Base-by-base conservation (phyloP, 2,329 filamentous ascomycete species). In the Penicillium hordei region DNA sequence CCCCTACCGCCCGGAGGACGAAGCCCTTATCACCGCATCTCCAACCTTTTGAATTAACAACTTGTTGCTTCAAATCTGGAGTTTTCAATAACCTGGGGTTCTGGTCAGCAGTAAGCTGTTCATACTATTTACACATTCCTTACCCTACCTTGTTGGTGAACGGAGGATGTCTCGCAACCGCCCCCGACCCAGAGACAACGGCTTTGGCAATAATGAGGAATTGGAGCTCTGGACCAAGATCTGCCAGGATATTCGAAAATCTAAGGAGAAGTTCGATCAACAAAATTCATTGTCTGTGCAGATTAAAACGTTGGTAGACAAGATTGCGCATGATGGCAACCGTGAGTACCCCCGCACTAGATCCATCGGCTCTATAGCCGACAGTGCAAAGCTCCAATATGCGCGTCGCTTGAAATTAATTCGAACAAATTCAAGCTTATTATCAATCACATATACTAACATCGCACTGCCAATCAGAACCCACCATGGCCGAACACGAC, bases 181-280 rank as follows among this genome's bases (percentile, higher is more conserved):
- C 52, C 75, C 76, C 48, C 65, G 76, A 39, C 71, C 72, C 56
- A 69, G 75, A 48, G 75, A 77, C 61, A 77, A 78, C 67, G 75
- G 75, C 25, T 68, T 74, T n/a, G 75, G 74, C 19, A 75, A 74
- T 33, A 77, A 76, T 51, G 76, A 78, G 66, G 76, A 78, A 58
- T 72, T 76, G 58, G 75, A 78, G 57, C 75, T 78, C 67, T 78
- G 75, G 75, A 77, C 76, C 59, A 73, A 74, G 60, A 77, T 78
- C 44, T 69, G 74, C 44, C 73, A 75, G 56, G 75, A 78, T 58
- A 67, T 78, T 42, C 68, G 70, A 57, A 77, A 77, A 61, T 75
- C 75, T 38, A 75, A 76, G 49, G 76, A 78, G 64, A 77, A 75
- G 59, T 76, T 77, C 57, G 75, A 77, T 58, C 74, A 75, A 55